Conservation (phyloP, 495 filamentous ascomycete genomes). For the Hypoxylon fuscum region DNA sequence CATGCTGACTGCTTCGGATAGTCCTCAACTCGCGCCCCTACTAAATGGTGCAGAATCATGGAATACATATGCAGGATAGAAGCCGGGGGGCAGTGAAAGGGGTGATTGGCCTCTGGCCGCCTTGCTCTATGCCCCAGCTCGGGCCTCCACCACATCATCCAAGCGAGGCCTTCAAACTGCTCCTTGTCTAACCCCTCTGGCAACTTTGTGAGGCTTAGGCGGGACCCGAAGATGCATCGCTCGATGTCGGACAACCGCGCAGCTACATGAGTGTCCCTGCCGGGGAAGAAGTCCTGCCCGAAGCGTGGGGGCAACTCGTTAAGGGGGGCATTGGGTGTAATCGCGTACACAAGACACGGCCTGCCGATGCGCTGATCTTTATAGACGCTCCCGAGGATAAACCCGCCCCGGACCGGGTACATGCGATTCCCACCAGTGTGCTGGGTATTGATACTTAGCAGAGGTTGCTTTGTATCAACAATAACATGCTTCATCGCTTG, state of each 20-base stretch:
- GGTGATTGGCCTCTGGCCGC: slow-evolving; percentile 3
- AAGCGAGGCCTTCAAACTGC: not conserved
- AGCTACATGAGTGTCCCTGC: not conserved
- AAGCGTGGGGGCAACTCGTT: not conserved
- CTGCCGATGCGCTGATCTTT: not conserved
- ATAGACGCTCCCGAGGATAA: not conserved
- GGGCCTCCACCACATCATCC: slow-evolving; percentile 3
- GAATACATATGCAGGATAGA: not conserved
- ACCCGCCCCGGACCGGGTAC: not conserved
- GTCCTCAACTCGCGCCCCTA: not conserved
- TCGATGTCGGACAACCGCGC: slow-evolving; percentile 7
- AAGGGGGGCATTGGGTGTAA: not conserved
- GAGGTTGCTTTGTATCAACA: not conserved
- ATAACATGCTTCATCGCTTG: not conserved
- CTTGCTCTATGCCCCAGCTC: not conserved
- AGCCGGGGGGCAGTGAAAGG: not conserved
- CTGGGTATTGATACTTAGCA: not conserved
- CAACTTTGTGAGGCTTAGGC: not conserved
- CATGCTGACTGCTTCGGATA: not conserved
- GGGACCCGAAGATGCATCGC: slow-evolving; percentile 2
- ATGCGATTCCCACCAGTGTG: not conserved
- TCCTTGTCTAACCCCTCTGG: not conserved
- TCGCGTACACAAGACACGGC: slow-evolving; percentile 1
- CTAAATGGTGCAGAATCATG: slow-evolving; percentile 10
- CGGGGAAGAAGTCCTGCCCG: not conserved